Evolutionary conservation across 2,329 filamentous ascomycete genomes (phyloP).

Genomic region (Diaporthe capsici): DNA sequence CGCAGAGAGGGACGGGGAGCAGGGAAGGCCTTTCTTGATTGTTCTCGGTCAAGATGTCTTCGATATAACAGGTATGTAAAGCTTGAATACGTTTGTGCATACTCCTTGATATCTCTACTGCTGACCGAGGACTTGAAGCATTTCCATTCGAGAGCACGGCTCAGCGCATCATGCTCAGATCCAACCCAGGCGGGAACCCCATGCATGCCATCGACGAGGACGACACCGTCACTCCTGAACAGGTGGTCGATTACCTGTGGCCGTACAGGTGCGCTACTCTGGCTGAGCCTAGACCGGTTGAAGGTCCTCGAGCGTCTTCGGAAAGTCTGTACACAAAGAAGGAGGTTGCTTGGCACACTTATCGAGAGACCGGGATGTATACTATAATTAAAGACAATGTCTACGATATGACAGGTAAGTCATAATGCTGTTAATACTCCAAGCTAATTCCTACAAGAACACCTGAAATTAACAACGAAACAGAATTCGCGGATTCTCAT

Average conservation of each 20-base stretch:
- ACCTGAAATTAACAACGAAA: neutral
- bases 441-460: accelerated
- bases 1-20: conserved; percentile 2
- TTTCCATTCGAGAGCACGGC: neutral
- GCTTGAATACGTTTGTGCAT: accelerated
- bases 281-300: neutral
- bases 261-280: neutral
- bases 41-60: neutral
- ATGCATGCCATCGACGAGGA: neutral
- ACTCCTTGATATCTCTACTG: accelerated
- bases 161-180: neutral
- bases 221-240: neutral
- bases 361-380: neutral
- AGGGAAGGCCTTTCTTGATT: neutral
- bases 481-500: neutral
- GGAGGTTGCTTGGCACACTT: conserved; percentile 19
- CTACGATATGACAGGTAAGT: neutral
- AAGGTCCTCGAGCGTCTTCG: neutral
- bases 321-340: neutral
- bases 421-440: too few species aligned
- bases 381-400: neutral
- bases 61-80: neutral
- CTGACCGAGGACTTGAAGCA: neutral
- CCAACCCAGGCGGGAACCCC: neutral
- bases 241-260: neutral